Conservation (phyloP, 202 grass and related monocot species). For the Alloteropsis angusta region DNA sequence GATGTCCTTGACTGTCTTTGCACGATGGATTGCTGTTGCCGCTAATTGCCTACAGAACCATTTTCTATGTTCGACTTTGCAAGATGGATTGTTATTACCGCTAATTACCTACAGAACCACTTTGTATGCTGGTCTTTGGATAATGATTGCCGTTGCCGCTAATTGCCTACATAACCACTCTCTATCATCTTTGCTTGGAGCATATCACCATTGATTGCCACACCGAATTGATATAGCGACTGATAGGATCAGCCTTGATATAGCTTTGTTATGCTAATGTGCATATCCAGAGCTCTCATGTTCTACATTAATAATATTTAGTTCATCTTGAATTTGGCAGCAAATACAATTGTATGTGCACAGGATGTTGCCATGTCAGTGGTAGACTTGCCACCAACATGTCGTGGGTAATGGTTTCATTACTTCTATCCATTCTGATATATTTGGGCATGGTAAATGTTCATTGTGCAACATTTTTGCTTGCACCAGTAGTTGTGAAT, state of each 20-base stretch:
- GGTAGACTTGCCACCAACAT: background rate
- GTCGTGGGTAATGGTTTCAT: background rate
- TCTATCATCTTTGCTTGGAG: too few species aligned
- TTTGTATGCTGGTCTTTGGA: too few species aligned
- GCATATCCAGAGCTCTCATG: background rate
- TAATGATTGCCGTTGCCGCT: too few species aligned
- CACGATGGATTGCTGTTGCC: background rate
- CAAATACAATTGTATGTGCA: background rate
- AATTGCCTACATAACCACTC: too few species aligned
- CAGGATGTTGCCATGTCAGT: background rate
- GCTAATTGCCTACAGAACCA: background rate
- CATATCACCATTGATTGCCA: too few species aligned
- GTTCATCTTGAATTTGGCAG: background rate
- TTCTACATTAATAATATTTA: background rate
- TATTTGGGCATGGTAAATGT: conserved; percentile 1
- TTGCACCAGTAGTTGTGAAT: background rate
- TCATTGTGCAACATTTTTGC: background rate
- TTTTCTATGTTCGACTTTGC: background rate
- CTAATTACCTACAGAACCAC: too few species aligned
- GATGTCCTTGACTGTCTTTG: background rate
- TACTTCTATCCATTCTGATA: background rate
- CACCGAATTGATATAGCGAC: background rate
- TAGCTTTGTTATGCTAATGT: background rate
- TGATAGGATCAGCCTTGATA: background rate
- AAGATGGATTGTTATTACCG: background rate